Evolutionary conservation across 345 rosid genomes (phyloP), one percentile per base, ranked within the genome.

Genomic region (Excoecaria cochinchinensis): DNA sequence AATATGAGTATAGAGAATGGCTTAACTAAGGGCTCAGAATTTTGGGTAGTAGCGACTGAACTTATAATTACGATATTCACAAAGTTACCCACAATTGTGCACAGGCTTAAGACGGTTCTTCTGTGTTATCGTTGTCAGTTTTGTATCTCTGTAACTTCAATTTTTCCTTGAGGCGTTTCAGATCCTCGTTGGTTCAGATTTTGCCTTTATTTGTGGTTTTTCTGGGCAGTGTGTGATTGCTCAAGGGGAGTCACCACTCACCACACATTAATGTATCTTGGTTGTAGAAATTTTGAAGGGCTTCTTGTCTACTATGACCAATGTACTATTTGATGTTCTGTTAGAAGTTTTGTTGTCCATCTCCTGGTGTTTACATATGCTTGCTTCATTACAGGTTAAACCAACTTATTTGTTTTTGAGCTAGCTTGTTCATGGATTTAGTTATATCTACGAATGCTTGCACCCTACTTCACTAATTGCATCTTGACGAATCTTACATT

Each of bases 1-100:
- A 39, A 51, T 67, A 40, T 63, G 79, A 82, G 59, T 79, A 70
- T 62, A 84, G 77, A 87, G 82, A 78, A 78, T 42, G 79, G 76
- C 68, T 69, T 76, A 75, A 80, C 67, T 22, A 58, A 78, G 80
- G 82, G 78, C 80, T 78, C 74, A 76, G 81, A 85, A 75, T 84
- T 86, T 84, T 82, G 84, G 78, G n/a, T 82, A 71, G 78, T 75
- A 66, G 10, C 52, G 69, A 53, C 74, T 50, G 47, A 81, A 72
- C 14, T 22, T 47, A 64, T 59, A 55, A 6, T 78, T 69, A 55
- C 51, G 64, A 72, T 85, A 83, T 80, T 74, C 77, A 73, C 80
- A 77, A 77, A 76, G 76, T 51, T 80, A 75, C 79, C 70, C 8
- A 57, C 58, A 75, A 59, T 66, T 65, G 47, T 73, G 82, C 40